A percentile compares a stretch with the other conserved stretches of the same genome.
These are phyloP conservation scores for Trametopsis cervina DNA, from an alignment of 768 basidiomycete species.

Conservation along the genomic window DNA sequence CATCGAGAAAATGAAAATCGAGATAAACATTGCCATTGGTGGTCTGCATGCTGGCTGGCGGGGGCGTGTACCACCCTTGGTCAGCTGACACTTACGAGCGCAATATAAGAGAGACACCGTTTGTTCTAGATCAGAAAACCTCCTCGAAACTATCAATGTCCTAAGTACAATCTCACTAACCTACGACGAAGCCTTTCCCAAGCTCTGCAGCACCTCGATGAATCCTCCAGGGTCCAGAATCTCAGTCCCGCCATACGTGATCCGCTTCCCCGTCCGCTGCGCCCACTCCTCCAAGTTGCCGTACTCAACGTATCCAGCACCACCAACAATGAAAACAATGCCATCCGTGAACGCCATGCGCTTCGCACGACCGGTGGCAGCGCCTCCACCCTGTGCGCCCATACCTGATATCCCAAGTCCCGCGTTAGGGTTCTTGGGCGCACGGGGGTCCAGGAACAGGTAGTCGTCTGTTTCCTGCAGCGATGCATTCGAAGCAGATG, in stretches of 20 bases:
- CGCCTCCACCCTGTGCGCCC: conserved; percentile 26
- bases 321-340: conserved; percentile 92
- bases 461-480: conserved; percentile 96
- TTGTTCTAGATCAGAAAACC: no score
- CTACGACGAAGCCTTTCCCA: conserved; percentile 45
- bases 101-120: no score
- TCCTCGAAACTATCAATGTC: no score
- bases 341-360: conserved; percentile 83
- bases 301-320: conserved; percentile 96
- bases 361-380: conserved; percentile 31
- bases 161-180: no score
- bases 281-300: conserved; percentile 97
- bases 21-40: no score
- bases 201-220: conserved; percentile 56
- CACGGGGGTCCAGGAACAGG: conserved; percentile 87
- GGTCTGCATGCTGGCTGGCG: no score
- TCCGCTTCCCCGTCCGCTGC: conserved; percentile 66
- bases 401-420: conserved; percentile 41
- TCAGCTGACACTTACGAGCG: no score
- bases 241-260: conserved; percentile 95
- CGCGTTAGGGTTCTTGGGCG: conserved; percentile 46
- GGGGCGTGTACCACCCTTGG: no score
- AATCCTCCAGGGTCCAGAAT: conserved; percentile 88
- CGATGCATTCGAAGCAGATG: conserved; percentile 88
- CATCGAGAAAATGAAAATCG: no score